Base-by-base conservation (phyloP, 202 grass and related monocot species). In the Musa balbisiana region DNA sequence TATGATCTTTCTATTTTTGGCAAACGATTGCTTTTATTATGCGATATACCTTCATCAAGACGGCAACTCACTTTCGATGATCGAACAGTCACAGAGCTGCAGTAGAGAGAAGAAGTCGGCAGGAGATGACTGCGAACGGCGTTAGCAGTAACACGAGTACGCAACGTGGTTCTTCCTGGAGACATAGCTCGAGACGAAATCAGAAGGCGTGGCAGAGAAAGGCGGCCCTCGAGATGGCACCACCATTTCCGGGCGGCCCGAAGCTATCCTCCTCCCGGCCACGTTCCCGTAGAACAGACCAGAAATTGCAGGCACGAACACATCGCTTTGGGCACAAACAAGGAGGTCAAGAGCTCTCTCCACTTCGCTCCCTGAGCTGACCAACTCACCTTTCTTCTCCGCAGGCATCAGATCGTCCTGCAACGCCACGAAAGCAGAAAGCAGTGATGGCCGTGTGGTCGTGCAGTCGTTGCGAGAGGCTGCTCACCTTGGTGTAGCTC, bases 341-440 rank as follows among this genome's bases (percentile, higher is more conserved):
- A 80, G 72, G 65, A 87, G 76, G 20, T 87, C 85, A 21, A 87
- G 64, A 14, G 72, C 85, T 68, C 76, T 83, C 64, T 80, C 64
- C 11, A 76, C 71, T 58, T 19, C 69, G 76, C 54, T 83, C 60
- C 76, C 80, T 51, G 27, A 22, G 49, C 78, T 55, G 2, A 87
- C 55, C 56, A 87, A 76, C 24, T 80, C 55, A 0, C 55, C 19
- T 29, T 80, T 87, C 72, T 60, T 87, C 3, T 83, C 76, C 23
- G 72, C 80, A 43, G 85, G 85, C 26, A 87, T 80, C 76, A 83
- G 67, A 58, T 83, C 85, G 67, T 87, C 85, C 85, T 87, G 64
- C 71, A 76, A 71, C 21, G 52, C 62, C 25, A 81, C 14, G 12
- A 63, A 15, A 71, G 11, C 73, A 63, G 11, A 59, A 55, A 64